phyloP scores from a whole-genome alignment of 148 eudicot species.

The Silene latifolia region DNA sequence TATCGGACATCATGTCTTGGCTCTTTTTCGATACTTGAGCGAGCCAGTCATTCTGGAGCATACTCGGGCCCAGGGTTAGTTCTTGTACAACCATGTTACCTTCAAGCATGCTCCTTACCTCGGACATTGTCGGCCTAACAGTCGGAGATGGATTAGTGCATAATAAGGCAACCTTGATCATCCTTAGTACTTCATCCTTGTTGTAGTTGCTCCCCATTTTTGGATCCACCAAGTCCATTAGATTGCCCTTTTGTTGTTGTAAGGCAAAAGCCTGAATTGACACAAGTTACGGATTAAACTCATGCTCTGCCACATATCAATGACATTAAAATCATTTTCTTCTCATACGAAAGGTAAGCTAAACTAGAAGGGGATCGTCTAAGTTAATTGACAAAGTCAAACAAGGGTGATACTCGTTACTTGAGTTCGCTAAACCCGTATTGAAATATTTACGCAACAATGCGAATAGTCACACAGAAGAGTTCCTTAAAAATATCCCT shows the following conservation, averaged over 20 bases:
- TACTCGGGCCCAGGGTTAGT: conserved; percentile 22
- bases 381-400: no score
- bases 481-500: no score
- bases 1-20: conserved; percentile 12
- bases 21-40: conserved; percentile 18
- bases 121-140: conserved; percentile 54
- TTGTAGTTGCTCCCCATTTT: conserved; percentile 23
- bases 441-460: no score
- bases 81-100: conserved; percentile 33
- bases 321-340: no score
- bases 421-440: no score
- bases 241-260: conserved; percentile 36
- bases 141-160: conserved; percentile 52
- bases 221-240: conserved; percentile 38
- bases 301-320: no score
- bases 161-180: conserved; percentile 39
- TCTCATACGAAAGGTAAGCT: no score
- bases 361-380: no score
- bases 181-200: conserved; percentile 33
- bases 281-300: neutral
- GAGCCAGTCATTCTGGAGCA: conserved; percentile 21
- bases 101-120: conserved; percentile 46
- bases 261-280: conserved; percentile 30
- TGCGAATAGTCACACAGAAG: no score
- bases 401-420: no score